Base-by-base conservation (phyloP, 106 monocot species). In the Acorus calamus region DNA sequence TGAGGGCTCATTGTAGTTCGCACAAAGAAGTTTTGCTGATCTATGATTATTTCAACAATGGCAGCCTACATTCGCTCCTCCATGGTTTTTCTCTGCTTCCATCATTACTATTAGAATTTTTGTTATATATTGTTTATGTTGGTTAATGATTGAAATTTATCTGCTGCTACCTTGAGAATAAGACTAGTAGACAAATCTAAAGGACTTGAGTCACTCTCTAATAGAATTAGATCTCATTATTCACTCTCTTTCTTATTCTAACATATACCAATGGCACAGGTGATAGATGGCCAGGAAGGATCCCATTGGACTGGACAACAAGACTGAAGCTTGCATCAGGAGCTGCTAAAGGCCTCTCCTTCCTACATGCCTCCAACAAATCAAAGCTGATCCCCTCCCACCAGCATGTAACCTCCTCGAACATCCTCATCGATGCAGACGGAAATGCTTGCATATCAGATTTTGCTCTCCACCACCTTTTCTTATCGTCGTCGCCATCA, bases 331-430 rank as follows among this genome's bases (percentile, higher is more conserved):
- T 86, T 7, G 78, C 75, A 2, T 6, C 57, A 42, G 81, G 55
- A n/a, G 73, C 81, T 3, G 85, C 85, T 4, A 48, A 67, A 7
- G 85, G 85, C 8, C 75, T 86, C 60, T 60, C 82, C 2, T 79
- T 69, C 69, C 73, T 85, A 14, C 85, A 81, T 61, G 11, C 67
- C 11, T 83, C 78, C 68, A 50, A 5, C 9, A 73, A 72, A 7
- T 70, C 58, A 64, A 73, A 61, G 59, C 74, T 78, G 28, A 28
- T 28, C 28, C 28, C 28, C 66, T 50, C 74, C n/a, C 85, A 90
- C 65, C 63, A 68, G 12, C 68, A 86, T 59, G 70, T 90, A 62
- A 80, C 80, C 51, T 83, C 83, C 11, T 83, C 82, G 7, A 90
- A 90, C 77, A 77, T 90, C 64, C 77, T 86, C 56, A 14, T 86